Evolutionary conservation across 2,329 filamentous ascomycete species (phyloP), one percentile per base, ranked within the genome.

Genomic region (Fusarium continuum): DNA sequence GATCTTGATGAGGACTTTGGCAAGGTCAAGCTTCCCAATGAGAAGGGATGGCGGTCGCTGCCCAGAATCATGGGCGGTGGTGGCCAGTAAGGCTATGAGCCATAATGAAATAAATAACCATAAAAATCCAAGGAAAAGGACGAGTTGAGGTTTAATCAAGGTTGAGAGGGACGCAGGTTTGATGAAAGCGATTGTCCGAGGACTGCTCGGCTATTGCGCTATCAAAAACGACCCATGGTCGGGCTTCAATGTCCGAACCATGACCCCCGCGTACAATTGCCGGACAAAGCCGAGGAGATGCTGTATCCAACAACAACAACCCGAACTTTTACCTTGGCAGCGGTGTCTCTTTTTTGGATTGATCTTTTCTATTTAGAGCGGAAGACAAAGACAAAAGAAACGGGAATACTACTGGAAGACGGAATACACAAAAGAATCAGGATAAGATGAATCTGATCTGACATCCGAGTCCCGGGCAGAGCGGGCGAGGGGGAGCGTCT

Each of bases 1-100:
- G 94, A 98, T 76, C 82, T 98, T 60, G 94, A 98, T 74, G 89
- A 95, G 79, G 91, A 96, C 75, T 97, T 98, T 81, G 94, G 94
- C 61, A 86, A 88, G 68, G 79, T 91, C 58, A 87, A 85, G 77
- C 73, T 91, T 58, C 83, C 84, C 14, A 79, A 80, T 68, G 78
- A 81, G 63, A 75, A 81, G 69, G 76, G 78, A 28, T 87, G 84
- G 85, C 82, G 82, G 72, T 76, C 78, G 19, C 67, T 87, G 68
- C 84, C 84, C 17, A 76, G 74, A 46, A 73, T 80, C 59, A 82
- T 86, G 70, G 78, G 80, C 31, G 80, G 79, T 29, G 75, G 73
- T 51, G 73, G 74, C 31, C 65, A 65, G 49, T 71, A 68, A 59
- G 52, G 35, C n/a, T 41, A 40, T 23, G 20, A 39, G 41, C 23